These are phyloP conservation scores for Plasmodium billcollinsi DNA, from an alignment of 169 alveolate genomes.

Conservation along the genomic window DNA sequence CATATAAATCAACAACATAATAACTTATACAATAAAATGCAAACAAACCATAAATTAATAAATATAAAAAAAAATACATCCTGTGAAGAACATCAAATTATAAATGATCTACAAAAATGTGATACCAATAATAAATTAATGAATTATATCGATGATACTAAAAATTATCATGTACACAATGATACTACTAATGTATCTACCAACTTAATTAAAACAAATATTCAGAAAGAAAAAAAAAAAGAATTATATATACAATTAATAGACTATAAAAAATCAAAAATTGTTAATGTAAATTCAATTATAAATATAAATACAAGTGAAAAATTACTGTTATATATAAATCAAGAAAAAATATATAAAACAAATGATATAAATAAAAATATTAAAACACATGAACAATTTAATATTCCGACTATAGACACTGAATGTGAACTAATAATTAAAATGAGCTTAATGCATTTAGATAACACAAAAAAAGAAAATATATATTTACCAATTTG, in stretches of 20 bases:
- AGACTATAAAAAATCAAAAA: slow-evolving; percentile 57
- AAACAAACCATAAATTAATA: neutral
- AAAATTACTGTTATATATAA: slow-evolving; percentile 48
- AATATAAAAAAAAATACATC: slow-evolving; percentile 12
- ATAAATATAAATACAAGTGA: slow-evolving; percentile 13
- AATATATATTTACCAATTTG: slow-evolving; percentile 35
- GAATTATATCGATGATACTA: too few species aligned
- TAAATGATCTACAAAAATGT: neutral
- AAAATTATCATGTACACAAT: too few species aligned
- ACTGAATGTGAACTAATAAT: slow-evolving; percentile 67
- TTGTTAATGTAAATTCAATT: slow-evolving; percentile 26
- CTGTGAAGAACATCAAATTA: neutral
- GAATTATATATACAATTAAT: slow-evolving; percentile 44
- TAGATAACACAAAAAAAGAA: slow-evolving; percentile 18
- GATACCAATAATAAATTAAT: neutral
- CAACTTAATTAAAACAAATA: too few species aligned
- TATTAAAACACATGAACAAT: neutral
- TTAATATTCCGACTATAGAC: slow-evolving; percentile 65
- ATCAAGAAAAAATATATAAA: slow-evolving; percentile 17
- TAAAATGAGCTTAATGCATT: slow-evolving; percentile 11
- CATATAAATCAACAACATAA: neutral
- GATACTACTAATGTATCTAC: too few species aligned
- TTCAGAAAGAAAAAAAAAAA: neutral
- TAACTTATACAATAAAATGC: neutral
- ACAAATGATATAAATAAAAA: slow-evolving; percentile 30